phyloP scores from a whole-genome alignment of 2,329 filamentous ascomycete species.

The Colletotrichum spinosum region DNA sequence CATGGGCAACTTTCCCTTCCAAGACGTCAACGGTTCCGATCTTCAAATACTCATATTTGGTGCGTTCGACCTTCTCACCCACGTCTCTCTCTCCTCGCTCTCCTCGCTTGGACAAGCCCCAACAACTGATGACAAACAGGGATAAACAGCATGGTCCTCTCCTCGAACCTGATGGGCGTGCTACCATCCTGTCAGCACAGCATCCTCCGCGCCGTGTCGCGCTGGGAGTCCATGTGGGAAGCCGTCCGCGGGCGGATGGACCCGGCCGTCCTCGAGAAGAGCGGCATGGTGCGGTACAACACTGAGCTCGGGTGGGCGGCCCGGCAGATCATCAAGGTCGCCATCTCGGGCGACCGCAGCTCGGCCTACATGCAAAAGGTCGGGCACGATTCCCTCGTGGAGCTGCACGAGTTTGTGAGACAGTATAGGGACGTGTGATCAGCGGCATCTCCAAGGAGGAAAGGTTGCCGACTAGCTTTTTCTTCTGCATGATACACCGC shows the following conservation, averaged over 20 bases:
- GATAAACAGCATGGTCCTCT: slow-evolving; percentile 30
- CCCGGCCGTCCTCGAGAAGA: slow-evolving; percentile 2
- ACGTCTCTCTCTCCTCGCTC: no score
- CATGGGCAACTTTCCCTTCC: slow-evolving; percentile 26
- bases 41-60: slow-evolving; percentile 31
- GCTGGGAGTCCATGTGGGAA: slow-evolving; percentile 41
- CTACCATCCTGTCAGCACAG: slow-evolving; percentile 26
- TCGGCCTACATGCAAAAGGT: slow-evolving; percentile 34
- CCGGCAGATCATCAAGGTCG: slow-evolving; percentile 26
- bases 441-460: no score
- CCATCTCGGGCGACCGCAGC: slow-evolving; percentile 26
- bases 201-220: slow-evolving; percentile 35
- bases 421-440: slow-evolving; percentile 23
- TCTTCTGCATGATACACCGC: no score
- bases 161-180: slow-evolving; percentile 36
- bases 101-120: no score
- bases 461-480: no score
- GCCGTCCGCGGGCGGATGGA: slow-evolving; percentile 5
- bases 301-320: slow-evolving; percentile 34
- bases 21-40: slow-evolving; percentile 29
- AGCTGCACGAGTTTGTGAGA: slow-evolving; percentile 29
- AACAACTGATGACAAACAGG: slow-evolving; percentile 14
- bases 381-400: slow-evolving; percentile 27
- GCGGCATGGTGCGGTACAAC: slow-evolving; percentile 28
- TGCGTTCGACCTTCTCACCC: background rate